A percentile compares a stretch with the other conserved stretches of the same genome.
Evolutionary conservation across 106 monocot genomes (phyloP).

Genomic region (Narthecium ossifragum): DNA sequence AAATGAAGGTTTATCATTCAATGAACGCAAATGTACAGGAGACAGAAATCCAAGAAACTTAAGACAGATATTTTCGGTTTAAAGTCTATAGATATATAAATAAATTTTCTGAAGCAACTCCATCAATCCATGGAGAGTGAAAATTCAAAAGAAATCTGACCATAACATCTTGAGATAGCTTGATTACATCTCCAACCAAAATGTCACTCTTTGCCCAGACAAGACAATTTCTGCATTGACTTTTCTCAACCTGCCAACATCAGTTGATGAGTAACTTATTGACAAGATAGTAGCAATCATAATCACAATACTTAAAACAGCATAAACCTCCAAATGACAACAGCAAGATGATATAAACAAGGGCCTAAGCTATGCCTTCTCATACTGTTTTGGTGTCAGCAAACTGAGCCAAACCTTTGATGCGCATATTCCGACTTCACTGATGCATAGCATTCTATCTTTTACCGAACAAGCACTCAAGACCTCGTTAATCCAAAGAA

Average conservation of each 20-base stretch:
- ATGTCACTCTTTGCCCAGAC: conserved; percentile 65
- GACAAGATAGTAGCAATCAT: no score
- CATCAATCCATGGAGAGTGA: no score
- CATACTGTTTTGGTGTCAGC: no score
- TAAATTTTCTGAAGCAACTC: no score
- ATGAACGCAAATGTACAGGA: background rate
- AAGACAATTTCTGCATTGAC: conserved; percentile 46
- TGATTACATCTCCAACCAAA: conserved; percentile 30
- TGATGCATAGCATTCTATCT: no score
- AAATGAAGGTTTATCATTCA: background rate
- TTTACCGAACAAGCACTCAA: no score
- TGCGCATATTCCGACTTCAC: no score
- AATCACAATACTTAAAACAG: background rate
- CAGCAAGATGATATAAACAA: background rate
- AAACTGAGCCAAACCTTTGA: no score
- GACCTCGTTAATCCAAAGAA: no score
- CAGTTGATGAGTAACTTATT: background rate
- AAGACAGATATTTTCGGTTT: background rate
- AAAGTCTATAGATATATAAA: background rate
- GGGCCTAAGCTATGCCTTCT: background rate
- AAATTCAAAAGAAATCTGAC: conserved; percentile 16
- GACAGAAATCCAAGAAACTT: background rate
- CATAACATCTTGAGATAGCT: conserved; percentile 31
- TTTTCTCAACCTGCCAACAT: conserved; percentile 33
- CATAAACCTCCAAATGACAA: background rate